Base-by-base conservation (phyloP, 2,329 filamentous ascomycete genomes). In the Sclerotinia sclerotiorum region DNA sequence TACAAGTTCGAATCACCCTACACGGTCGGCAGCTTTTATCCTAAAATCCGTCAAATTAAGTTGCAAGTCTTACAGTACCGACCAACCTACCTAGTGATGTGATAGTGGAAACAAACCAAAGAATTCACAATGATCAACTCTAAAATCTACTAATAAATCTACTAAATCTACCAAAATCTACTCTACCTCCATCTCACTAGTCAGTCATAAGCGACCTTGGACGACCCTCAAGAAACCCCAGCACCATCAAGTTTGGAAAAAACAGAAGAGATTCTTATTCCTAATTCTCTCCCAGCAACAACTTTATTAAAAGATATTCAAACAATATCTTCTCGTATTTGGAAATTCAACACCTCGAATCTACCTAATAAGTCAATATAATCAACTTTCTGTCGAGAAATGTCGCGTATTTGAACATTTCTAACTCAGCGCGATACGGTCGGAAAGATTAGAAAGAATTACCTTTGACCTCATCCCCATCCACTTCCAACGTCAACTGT, bases 361-460 rank as follows among this genome's bases (percentile, higher is more conserved):
- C 35, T 2, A 32, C 19, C 21, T 42, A 13, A 27, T 49, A 27
- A 19, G 6, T 62, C 56, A 62, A 39, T 62, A 48, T 24, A 39
- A 24, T 39, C 49, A 54, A 62, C 13, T n/a, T 46, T 62, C 35
- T 32, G 21, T 27, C 46, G 65, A 46, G 39, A 63, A 48, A 63
- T 68, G 57, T 68, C 65, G 57, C 57, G 48, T 63, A 51, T 68
- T 55, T 68, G 57, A 68, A 68, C 32, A 68, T 63, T 68, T 68
- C 39, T 46, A 51, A 39, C 35, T n/a, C 27, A 49, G 57, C 62
- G 62, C 65, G 39, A 68, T 63, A 63, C 65, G 57, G 65, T 68
- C 65, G 65, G 65, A 63, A 63, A 54, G 35, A 39, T 29, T 48
- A 68, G 65, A 68, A 63, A 68, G 65, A 68, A 63, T 68, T 68